Evolutionary conservation across 768 basidiomycete species (phyloP), one percentile per base, ranked within the genome.

Genomic region (Tylopilus sp.): DNA sequence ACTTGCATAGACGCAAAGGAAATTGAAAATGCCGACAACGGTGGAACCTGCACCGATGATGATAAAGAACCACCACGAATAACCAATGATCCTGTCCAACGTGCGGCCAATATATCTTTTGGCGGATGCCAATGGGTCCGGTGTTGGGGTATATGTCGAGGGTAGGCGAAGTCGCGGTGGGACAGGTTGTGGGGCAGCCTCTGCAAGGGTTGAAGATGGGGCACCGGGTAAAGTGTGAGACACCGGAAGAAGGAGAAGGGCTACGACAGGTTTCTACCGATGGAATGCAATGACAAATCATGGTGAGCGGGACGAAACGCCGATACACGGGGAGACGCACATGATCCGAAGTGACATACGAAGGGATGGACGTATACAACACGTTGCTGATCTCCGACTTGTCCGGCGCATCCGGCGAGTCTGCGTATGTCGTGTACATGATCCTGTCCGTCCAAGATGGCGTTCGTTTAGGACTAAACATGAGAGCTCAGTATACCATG

Each of bases 401-500:
- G 10, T 79, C 72, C 8, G 75, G 74, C 7, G 67, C 67, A 50
- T 78, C 73, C 2, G 80, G 79, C 2, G 78, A 78, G 65, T 91
- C 89, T 20, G 77, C 78, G 63, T 83, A 74, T 6, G 89, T 90
- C 12, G 89, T 78, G 62, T 92, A 97, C 62, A 98, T 73, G 40
- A 98, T 80, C 40, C 95, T 79, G 69, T 98, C 95, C 25, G 94
- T 97, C 89, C 92, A 98, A 20, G 93, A 83, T 0, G 95, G 95
- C 2, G 75, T 77, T 10, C 95, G 84, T 62, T 81, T 86, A 11
- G 69, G 65, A 62, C 88, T 89, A 43, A 21, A 57, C 2, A 41
- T 6, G 10, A 21, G 23, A 20, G 41, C 28, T 59, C 12, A 52
- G 45, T 48, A 52, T 33, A 8, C 15, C 1, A 23, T 23, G n/a